Evolutionary conservation across 805 yeast genomes (phyloP).

Genomic region (Huiozyma naganishii): DNA sequence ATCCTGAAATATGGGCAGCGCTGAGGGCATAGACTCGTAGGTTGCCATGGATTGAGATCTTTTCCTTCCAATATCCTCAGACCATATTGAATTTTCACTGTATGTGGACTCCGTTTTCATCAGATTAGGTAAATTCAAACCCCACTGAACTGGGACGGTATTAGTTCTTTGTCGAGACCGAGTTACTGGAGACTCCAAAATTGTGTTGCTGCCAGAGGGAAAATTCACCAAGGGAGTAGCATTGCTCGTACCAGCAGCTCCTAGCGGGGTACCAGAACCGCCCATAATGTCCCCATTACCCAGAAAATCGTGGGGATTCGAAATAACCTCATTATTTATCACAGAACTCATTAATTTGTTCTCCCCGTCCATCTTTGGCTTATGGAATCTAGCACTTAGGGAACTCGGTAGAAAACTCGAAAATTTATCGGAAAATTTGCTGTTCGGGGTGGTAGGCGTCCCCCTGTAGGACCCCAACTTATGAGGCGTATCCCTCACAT

Average conservation of each 20-base stretch:
- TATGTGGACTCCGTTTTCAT: slow-evolving; percentile 1
- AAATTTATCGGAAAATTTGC: slow-evolving; percentile 23
- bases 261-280: too few species aligned
- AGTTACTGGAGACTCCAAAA: slow-evolving; percentile 1
- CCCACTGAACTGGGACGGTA: slow-evolving; percentile 4
- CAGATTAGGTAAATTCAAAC: neutral
- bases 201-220: slow-evolving; percentile 2
- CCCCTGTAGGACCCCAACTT: slow-evolving; percentile 27
- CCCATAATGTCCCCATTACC: too few species aligned
- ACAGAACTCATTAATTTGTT: slow-evolving; percentile 2
- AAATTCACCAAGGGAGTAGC: slow-evolving; percentile 3
- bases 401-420: slow-evolving; percentile 26
- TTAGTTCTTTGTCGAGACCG: slow-evolving; percentile 3
- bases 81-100: slow-evolving; percentile 3
- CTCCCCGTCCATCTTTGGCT: slow-evolving; percentile 2
- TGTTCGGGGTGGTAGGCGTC: slow-evolving; percentile 15
- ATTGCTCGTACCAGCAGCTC: neutral
- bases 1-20: slow-evolving; percentile 30
- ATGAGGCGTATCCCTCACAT: slow-evolving; percentile 9
- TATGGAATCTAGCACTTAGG: slow-evolving; percentile 26
- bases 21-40: neutral
- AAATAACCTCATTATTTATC: slow-evolving; percentile 1
- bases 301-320: slow-evolving; percentile 1
- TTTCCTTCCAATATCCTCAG: slow-evolving; percentile 1
- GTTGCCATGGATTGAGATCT: slow-evolving; percentile 10